phyloP scores from a whole-genome alignment of 805 yeast genomes.

The Clavispora carvajalis region DNA sequence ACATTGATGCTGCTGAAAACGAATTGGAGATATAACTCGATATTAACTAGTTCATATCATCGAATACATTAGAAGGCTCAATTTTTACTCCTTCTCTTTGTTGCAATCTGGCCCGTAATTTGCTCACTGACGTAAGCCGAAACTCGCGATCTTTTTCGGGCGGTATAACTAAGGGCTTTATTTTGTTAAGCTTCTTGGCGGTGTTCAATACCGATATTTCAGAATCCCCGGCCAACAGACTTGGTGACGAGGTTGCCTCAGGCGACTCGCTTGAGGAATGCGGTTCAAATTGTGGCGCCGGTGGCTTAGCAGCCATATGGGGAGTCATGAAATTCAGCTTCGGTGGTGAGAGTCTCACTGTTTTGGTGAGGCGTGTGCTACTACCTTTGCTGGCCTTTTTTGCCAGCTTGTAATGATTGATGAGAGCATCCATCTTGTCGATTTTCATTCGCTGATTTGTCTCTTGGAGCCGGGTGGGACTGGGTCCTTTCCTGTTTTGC shows the following conservation, averaged over 20 bases:
- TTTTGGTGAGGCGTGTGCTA: neutral
- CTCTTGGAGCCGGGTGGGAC: constrained; percentile 35
- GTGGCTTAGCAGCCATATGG: constrained; percentile 1
- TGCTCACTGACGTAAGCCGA: constrained; percentile 26
- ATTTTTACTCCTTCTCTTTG: neutral
- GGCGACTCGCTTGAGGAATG: neutral
- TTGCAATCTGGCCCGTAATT: constrained; percentile 21
- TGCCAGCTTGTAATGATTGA: constrained; percentile 25
- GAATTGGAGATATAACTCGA: neutral
- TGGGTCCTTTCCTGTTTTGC: constrained; percentile 20
- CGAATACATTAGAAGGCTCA: neutral
- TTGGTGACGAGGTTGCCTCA: neutral
- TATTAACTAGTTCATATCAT: neutral
- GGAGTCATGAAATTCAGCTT: neutral
- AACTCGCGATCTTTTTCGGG: constrained; percentile 24
- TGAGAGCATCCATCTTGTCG: constrained; percentile 30
- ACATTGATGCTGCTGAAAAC: constrained; percentile 18
- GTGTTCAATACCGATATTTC: constrained; percentile 18
- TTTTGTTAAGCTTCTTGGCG: constrained; percentile 29
- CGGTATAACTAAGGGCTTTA: constrained; percentile 35
- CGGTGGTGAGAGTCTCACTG: constrained; percentile 3
- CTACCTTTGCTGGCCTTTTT: neutral
- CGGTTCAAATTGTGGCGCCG: constrained; percentile 2
- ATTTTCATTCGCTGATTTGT: constrained; percentile 32
- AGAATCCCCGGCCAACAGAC: neutral